A percentile compares a stretch with the other conserved stretches of the same genome.
Conservation (phyloP, 2,329 filamentous ascomycete genomes). For the Venturia effusa region DNA sequence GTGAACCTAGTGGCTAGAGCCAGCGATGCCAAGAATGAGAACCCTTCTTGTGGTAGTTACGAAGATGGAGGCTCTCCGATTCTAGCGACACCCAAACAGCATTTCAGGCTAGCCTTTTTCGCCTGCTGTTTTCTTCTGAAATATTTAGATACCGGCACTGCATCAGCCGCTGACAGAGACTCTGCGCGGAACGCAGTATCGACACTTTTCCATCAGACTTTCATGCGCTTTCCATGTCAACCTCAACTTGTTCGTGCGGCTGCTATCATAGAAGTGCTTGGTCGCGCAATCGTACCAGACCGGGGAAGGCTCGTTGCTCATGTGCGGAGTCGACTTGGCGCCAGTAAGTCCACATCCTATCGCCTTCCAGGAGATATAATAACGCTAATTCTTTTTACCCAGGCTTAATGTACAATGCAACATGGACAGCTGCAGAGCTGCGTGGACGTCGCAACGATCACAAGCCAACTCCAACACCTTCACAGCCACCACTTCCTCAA, state of each 20-base stretch:
- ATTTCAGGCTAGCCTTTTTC: conserved; percentile 11
- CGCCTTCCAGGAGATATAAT: neutral
- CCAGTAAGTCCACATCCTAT: neutral
- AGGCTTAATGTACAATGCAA: conserved; percentile 12
- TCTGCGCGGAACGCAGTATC: conserved; percentile 12
- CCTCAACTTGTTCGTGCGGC: conserved; percentile 8
- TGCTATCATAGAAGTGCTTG: conserved; percentile 10
- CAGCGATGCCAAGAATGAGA: neutral
- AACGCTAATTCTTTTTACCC: neutral
- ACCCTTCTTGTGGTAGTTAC: conserved; percentile 9
- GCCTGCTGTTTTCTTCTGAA: conserved; percentile 13
- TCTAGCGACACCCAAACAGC: conserved; percentile 12
- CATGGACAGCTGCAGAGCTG: conserved; percentile 11
- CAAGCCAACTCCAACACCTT: neutral
- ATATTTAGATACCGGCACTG: conserved; percentile 10
- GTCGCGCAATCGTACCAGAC: conserved; percentile 12
- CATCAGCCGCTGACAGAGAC: conserved; percentile 11
- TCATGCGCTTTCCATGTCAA: conserved; percentile 10
- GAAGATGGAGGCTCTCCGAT: conserved; percentile 9
- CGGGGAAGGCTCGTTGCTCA: conserved; percentile 10
- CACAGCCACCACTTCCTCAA: neutral
- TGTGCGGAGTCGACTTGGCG: conserved; percentile 12
- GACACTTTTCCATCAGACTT: conserved; percentile 9
- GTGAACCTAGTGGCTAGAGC: conserved; percentile 3
- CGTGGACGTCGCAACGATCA: conserved; percentile 5